Evolutionary conservation across 148 eudicot genomes (phyloP).

Genomic region (Silene latifolia): DNA sequence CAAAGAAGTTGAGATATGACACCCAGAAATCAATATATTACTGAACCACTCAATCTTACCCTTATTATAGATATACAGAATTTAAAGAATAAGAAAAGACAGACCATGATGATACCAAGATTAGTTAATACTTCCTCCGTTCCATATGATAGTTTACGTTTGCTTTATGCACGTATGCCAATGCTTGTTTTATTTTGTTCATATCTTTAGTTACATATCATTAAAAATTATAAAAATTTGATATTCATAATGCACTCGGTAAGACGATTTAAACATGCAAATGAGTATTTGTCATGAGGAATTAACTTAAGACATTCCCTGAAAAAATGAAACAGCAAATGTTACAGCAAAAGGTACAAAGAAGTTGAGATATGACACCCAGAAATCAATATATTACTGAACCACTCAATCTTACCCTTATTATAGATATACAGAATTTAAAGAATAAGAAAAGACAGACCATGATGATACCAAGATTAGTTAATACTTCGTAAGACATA

Average conservation of each 20-base stretch:
- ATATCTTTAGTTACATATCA: too few relatives aligned
- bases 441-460: not conserved
- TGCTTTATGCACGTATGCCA: too few relatives aligned
- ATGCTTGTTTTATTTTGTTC: too few relatives aligned
- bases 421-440: not conserved
- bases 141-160: too few relatives aligned
- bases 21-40: not conserved
- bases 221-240: too few relatives aligned
- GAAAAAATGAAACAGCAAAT: conserved; percentile 17
- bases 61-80: not conserved
- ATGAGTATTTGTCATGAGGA: conserved; percentile 66
- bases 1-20: not conserved
- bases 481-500: not conserved
- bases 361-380: not conserved
- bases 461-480: not conserved
- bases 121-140: too few relatives aligned
- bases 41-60: too few relatives aligned
- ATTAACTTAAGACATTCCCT: conserved; percentile 50
- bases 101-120: not conserved
- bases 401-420: too few relatives aligned
- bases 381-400: not conserved
- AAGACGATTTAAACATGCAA: too few relatives aligned
- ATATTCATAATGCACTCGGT: too few relatives aligned
- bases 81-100: not conserved
- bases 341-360: conserved; percentile 4